These are phyloP conservation scores for Skeletonema costatum DNA, from an alignment of 108 stramenopile species.

Conservation along the genomic window DNA sequence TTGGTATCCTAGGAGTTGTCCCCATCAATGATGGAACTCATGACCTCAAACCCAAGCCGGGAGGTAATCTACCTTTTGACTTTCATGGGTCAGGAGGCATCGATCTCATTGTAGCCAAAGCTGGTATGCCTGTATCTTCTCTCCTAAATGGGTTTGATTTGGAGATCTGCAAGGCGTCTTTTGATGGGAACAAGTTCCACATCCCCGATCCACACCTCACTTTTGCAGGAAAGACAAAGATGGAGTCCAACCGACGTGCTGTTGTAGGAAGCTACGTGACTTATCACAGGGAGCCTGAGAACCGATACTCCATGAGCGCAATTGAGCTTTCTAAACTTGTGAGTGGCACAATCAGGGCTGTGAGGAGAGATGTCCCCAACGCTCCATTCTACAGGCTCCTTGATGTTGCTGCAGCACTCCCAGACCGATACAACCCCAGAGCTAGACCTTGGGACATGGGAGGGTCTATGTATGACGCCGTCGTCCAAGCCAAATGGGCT, in stretches of 20 bases:
- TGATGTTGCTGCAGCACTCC: slow-evolving; percentile 4
- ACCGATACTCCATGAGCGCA: background rate
- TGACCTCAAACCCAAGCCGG: slow-evolving; percentile 20
- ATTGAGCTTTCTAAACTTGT: background rate
- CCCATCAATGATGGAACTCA: background rate
- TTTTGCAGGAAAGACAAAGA: slow-evolving; percentile 13
- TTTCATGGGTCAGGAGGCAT: background rate
- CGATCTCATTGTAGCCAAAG: slow-evolving; percentile 15
- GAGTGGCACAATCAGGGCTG: slow-evolving; percentile 3
- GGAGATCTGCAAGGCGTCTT: slow-evolving; percentile 17
- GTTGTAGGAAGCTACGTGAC: slow-evolving; percentile 17
- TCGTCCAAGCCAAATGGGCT: background rate
- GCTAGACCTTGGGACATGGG: background rate
- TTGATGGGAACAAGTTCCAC: slow-evolving; percentile 22
- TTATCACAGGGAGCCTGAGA: background rate
- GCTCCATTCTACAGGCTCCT: slow-evolving; percentile 15
- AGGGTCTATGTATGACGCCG: background rate
- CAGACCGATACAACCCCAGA: background rate
- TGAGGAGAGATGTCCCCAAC: slow-evolving; percentile 10
- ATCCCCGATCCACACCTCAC: slow-evolving; percentile 33
- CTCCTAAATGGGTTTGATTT: slow-evolving; percentile 11
- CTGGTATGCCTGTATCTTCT: background rate
- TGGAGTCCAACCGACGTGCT: slow-evolving; percentile 22
- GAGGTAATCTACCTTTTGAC: slow-evolving; percentile 19
- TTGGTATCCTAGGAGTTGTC: background rate